Conservation (phyloP, 352 stramenopile genomes). For the Salisapilia sapeloensis region DNA sequence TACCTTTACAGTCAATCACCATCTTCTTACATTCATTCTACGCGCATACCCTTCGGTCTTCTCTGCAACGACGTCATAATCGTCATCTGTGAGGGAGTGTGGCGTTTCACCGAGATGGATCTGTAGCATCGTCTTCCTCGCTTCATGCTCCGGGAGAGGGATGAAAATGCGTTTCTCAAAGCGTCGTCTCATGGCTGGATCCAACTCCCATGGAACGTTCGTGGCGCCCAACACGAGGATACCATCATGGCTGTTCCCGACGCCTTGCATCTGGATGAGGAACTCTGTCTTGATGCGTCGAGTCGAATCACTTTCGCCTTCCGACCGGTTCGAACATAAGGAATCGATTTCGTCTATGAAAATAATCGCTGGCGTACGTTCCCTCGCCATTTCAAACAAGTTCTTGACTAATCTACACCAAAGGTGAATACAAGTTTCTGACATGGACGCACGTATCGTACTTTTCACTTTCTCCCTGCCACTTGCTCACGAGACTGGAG, state of each 20-base stretch:
- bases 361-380: slow-evolving; percentile 89
- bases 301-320: slow-evolving; percentile 92
- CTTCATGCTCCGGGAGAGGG: slow-evolving; percentile 86
- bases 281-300: slow-evolving; percentile 98
- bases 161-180: slow-evolving; percentile 99
- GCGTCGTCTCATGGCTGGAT: slow-evolving; percentile 91
- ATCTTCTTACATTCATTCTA: background rate
- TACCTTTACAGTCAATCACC: slow-evolving; percentile 5
- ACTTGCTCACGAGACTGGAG: slow-evolving; percentile 97
- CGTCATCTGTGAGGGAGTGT: slow-evolving; percentile 83
- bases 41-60: slow-evolving; percentile 81
- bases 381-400: slow-evolving; percentile 95
- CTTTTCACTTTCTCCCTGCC: slow-evolving; percentile 92
- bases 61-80: slow-evolving; percentile 88
- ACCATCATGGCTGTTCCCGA: slow-evolving; percentile 79
- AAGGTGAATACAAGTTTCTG: too few species aligned
- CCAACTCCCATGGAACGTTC: slow-evolving; percentile 97
- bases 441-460: slow-evolving; percentile 18
- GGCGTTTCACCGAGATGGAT: slow-evolving; percentile 96
- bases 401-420: slow-evolving; percentile 90
- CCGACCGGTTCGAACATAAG: slow-evolving; percentile 82
- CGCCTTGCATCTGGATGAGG: slow-evolving; percentile 95
- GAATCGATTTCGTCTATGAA: slow-evolving; percentile 98
- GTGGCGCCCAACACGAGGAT: slow-evolving; percentile 94
- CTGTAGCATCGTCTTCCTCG: slow-evolving; percentile 91